Evolutionary conservation across 495 filamentous ascomycete species (phyloP), one percentile per base, ranked within the genome.

Genomic region (Cenococcum geophilum): DNA sequence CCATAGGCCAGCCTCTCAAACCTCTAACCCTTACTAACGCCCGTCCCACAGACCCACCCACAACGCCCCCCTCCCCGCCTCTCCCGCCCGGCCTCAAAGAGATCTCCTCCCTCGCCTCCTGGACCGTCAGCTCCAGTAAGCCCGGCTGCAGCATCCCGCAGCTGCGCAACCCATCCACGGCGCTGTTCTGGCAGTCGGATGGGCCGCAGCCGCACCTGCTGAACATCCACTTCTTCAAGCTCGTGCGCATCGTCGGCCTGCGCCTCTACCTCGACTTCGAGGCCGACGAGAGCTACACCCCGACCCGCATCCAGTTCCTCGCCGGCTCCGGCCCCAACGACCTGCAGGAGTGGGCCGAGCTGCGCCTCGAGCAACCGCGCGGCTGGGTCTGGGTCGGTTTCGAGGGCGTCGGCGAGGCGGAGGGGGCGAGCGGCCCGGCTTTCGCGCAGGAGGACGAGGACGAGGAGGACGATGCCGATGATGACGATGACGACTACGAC

Each of bases 171-270:
- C 87, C 91, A 22, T 88, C 90, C 48, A 82, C 88, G 1, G 75
- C 79, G 51, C 83, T 87, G 63, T 97, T 90, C 79, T 98, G 93
- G 93, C 93, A 97, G 82, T 95, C 90, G 16, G 95, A 97, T 72
- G 95, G 93, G 0, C 91, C 92, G 5, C 93, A 98, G 68, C 93
- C 93, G 14, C 93, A 98, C 64, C 82, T 84, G n/a, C 81, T 98
- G 23, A 96, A 88, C 37, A 85, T 96, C 18, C 92, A 97, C 74
- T 98, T 98, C 75, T 87, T 93, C 76, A 95, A 95, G 70, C 80
- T 91, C 8, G 93, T 97, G 50, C 85, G 85, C 53, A 88, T 98
- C 55, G 85, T 88, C 5, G 81, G 82, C 16, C 85, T 98, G 32
- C 80, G 92, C 14, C 84, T 98, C 34, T 93, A 88, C 66, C 84